A percentile compares a stretch with the other conserved stretches of the same genome.
phyloP scores from a whole-genome alignment of 2,329 filamentous ascomycete species.

The Exophiala bonariae region DNA sequence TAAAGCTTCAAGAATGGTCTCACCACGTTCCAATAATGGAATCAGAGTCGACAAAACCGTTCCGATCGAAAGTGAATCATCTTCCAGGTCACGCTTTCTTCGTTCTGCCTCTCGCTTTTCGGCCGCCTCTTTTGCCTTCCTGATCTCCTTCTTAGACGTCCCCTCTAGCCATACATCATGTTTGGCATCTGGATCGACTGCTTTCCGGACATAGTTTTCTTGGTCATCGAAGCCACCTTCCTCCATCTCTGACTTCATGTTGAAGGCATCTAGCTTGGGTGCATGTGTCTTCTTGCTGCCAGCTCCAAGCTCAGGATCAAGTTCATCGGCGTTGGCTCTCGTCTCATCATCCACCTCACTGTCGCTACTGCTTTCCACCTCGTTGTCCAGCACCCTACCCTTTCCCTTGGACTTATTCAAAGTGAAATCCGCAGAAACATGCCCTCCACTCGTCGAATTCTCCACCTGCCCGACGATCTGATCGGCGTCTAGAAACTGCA shows the following conservation, averaged over 20 bases:
- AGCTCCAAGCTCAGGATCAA: slow-evolving; percentile 87
- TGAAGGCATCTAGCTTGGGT: slow-evolving; percentile 93
- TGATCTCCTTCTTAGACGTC: slow-evolving; percentile 90
- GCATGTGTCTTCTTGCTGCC: slow-evolving; percentile 91
- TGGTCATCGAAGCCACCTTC: slow-evolving; percentile 89
- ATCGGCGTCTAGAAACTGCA: slow-evolving; percentile 59
- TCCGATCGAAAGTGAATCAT: slow-evolving; percentile 72
- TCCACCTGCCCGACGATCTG: slow-evolving; percentile 80
- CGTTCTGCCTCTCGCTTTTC: slow-evolving; percentile 79
- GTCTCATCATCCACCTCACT: slow-evolving; percentile 65
- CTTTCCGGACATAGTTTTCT: slow-evolving; percentile 90
- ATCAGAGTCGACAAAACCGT: slow-evolving; percentile 77
- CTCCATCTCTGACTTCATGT: slow-evolving; percentile 85
- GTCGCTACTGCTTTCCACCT: slow-evolving; percentile 61
- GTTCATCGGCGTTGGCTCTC: slow-evolving; percentile 69
- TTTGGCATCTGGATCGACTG: slow-evolving; percentile 80
- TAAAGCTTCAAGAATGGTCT: slow-evolving; percentile 86
- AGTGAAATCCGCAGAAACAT: slow-evolving; percentile 61
- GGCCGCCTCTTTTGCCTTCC: slow-evolving; percentile 79
- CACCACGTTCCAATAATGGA: slow-evolving; percentile 69
- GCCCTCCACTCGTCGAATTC: slow-evolving; percentile 71
- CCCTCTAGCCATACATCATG: slow-evolving; percentile 94
- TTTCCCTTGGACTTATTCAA: slow-evolving; percentile 18
- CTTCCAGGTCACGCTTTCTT: slow-evolving; percentile 67
- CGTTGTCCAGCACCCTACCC: slow-evolving; percentile 53